phyloP scores from a whole-genome alignment of 176 grass and related monocot genomes.

The Bonia amplexicaulis region DNA sequence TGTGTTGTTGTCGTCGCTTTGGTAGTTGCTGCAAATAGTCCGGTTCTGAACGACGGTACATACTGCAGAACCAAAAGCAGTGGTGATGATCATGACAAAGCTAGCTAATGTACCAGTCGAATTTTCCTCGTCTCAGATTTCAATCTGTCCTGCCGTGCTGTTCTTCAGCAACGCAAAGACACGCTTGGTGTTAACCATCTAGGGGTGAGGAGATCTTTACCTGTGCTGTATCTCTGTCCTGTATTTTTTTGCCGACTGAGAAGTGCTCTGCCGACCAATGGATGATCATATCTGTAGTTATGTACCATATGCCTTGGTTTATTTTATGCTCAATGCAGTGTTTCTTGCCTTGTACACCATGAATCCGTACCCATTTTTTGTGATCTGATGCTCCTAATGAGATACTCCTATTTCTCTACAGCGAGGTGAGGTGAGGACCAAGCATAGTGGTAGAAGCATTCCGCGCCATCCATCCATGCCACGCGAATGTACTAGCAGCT shows the following conservation, averaged over 20 bases:
- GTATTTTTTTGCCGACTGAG: neutral
- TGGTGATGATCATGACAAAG: neutral
- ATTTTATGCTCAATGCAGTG: neutral
- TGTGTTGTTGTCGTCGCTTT: neutral
- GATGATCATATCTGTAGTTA: neutral
- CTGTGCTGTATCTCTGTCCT: too few species aligned
- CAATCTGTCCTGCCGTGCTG: neutral
- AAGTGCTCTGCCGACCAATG: neutral
- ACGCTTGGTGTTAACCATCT: too few species aligned
- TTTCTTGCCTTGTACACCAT: neutral
- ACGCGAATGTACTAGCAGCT: neutral
- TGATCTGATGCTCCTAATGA: neutral
- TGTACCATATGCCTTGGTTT: neutral
- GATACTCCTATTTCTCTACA: neutral
- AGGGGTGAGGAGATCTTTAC: too few species aligned
- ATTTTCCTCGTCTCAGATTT: neutral
- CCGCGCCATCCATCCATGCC: neutral
- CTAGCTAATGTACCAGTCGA: too few species aligned
- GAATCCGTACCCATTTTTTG: neutral
- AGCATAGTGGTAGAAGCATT: neutral
- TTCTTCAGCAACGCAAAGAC: neutral
- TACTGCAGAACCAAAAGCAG: neutral
- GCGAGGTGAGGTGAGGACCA: neutral
- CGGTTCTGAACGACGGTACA: neutral
- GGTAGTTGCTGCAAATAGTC: neutral